phyloP scores from a whole-genome alignment of 2,329 filamentous ascomycete species.

The Spiromastix sp. region DNA sequence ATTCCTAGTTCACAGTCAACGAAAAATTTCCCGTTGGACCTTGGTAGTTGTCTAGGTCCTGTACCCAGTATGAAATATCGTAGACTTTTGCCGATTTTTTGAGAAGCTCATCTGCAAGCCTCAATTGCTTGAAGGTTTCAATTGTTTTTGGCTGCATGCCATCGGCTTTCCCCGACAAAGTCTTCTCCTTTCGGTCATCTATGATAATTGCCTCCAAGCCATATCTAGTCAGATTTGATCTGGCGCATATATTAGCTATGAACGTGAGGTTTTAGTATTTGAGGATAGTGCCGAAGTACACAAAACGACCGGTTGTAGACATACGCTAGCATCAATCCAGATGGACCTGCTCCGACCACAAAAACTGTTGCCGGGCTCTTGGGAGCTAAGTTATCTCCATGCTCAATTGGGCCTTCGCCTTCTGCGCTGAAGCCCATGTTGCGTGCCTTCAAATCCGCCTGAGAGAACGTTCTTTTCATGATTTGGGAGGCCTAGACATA shows the following conservation, averaged over 20 bases:
- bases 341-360: conserved; percentile 38
- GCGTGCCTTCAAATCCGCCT: conserved; percentile 7
- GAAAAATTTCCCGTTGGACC: no score
- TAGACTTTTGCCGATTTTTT: conserved; percentile 59
- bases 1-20: conserved; percentile 15
- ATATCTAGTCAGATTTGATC: conserved; percentile 49
- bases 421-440: conserved; percentile 21
- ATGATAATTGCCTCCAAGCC: conserved; percentile 40
- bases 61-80: conserved; percentile 65
- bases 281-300: not conserved
- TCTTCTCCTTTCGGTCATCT: conserved; percentile 51
- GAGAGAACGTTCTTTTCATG: conserved; percentile 13
- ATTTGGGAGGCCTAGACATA: not conserved
- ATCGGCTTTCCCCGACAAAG: conserved; percentile 58
- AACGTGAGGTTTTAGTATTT: conserved; percentile 4
- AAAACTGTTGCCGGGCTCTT: conserved; percentile 26
- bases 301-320: conserved; percentile 2
- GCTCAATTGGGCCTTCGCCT: conserved; percentile 17
- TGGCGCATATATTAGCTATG: conserved; percentile 12
- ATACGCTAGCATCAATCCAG: conserved; percentile 33
- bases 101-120: conserved; percentile 58
- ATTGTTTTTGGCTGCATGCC: conserved; percentile 70
- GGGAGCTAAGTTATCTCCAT: conserved; percentile 9
- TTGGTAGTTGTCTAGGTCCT: no score
- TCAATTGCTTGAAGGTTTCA: conserved; percentile 64